Evolutionary conservation across 176 grass and related monocot genomes (phyloP).

Genomic region (Chloris gayana): DNA sequence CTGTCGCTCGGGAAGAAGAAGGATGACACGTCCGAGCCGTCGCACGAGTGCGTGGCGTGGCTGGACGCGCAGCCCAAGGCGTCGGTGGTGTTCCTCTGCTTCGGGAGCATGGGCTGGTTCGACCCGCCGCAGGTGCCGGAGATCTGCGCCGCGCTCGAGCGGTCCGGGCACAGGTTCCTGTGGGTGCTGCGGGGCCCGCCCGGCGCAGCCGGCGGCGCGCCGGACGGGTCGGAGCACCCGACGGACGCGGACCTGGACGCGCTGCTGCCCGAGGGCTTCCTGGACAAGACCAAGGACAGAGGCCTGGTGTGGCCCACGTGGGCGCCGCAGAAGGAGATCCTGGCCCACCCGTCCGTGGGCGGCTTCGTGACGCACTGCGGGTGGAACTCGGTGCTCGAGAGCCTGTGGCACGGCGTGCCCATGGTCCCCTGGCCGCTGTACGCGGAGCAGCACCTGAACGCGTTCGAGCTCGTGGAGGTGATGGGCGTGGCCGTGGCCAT

Average conservation of each 20-base stretch:
- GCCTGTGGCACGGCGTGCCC: constrained; percentile 57
- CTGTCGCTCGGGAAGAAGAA: constrained; percentile 28
- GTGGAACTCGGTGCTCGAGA: constrained; percentile 58
- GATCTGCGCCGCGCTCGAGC: constrained; percentile 64
- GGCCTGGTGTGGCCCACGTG: constrained; percentile 56
- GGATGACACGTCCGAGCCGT: background rate
- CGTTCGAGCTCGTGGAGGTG: constrained; percentile 54
- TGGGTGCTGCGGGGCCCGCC: constrained; percentile 53
- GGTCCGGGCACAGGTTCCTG: constrained; percentile 56
- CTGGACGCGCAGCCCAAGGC: constrained; percentile 52
- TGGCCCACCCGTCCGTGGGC: constrained; percentile 37
- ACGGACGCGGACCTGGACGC: constrained; percentile 48
- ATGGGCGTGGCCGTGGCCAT: constrained; percentile 64
- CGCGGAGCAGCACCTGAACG: constrained; percentile 74
- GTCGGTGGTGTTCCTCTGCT: constrained; percentile 74
- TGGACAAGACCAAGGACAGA: constrained; percentile 27
- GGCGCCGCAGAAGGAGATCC: constrained; percentile 61
- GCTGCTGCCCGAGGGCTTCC: constrained; percentile 49
- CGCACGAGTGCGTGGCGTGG: constrained; percentile 70
- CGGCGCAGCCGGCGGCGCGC: constrained; percentile 22
- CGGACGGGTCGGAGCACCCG: constrained; percentile 56
- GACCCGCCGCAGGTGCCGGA: constrained; percentile 50
- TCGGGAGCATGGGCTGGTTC: constrained; percentile 76
- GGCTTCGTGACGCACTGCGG: constrained; percentile 68
- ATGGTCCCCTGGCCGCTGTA: background rate